Evolutionary conservation across 306 rosid species (phyloP).

Genomic region (Ormosia emarginata): DNA sequence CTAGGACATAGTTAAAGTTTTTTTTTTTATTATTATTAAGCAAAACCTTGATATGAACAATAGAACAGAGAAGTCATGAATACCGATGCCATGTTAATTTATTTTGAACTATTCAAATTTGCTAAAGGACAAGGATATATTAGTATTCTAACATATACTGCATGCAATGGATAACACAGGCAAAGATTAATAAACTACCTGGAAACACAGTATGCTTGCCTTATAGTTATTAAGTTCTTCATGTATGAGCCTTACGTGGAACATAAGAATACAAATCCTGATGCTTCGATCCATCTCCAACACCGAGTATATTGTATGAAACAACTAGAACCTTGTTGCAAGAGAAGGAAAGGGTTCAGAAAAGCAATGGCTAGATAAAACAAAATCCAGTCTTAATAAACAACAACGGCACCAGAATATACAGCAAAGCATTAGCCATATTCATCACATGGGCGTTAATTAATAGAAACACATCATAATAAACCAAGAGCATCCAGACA

Average conservation of each 20-base stretch:
- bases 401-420: background rate
- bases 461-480: background rate
- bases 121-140: background rate
- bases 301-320: conserved; percentile 64
- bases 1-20: background rate
- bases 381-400: background rate
- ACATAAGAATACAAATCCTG: conserved; percentile 50
- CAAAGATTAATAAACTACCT: conserved; percentile 45
- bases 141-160: too few relatives aligned
- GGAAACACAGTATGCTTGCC: conserved; percentile 79
- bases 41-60: background rate
- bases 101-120: background rate
- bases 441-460: background rate
- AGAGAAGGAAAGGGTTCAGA: conserved; percentile 1
- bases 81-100: background rate
- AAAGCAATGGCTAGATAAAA: background rate
- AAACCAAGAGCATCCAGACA: background rate
- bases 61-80: background rate
- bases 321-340: conserved; percentile 51
- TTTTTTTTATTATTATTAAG: too few relatives aligned
- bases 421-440: background rate
- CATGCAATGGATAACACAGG: background rate
- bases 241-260: conserved; percentile 49
- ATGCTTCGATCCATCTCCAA: conserved; percentile 54
- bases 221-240: conserved; percentile 57